Conservation (phyloP, 176 grass and related monocot genomes). For the Oryza longistaminata region DNA sequence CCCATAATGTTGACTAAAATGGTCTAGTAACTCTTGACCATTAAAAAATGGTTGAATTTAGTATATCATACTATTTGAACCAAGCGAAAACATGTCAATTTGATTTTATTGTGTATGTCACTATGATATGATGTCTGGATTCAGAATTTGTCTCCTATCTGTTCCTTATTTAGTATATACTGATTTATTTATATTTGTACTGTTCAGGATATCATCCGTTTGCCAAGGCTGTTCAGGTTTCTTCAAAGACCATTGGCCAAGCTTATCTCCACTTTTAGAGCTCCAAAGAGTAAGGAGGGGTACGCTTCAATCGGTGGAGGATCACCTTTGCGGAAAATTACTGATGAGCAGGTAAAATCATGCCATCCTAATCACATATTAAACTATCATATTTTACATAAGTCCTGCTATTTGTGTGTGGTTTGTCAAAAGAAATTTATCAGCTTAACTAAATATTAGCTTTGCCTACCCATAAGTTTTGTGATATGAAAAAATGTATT, state of each 20-base stretch:
- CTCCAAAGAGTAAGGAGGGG: constrained; percentile 97
- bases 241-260: constrained; percentile 96
- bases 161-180: too few species aligned
- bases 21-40: not conserved
- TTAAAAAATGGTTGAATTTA: not conserved
- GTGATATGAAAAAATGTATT: constrained; percentile 3
- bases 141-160: not conserved
- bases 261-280: constrained; percentile 81
- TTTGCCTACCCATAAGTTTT: not conserved
- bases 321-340: constrained; percentile 91
- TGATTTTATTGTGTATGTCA: not conserved
- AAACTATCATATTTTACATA: too few species aligned
- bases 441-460: not conserved
- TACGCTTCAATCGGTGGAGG: constrained; percentile 98
- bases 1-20: not conserved
- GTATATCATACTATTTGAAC: not conserved
- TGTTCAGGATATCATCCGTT: constrained; percentile 86
- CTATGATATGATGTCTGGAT: not conserved
- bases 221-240: constrained; percentile 91
- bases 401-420: too few species aligned
- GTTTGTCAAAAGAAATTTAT: not conserved
- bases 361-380: not conserved
- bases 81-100: not conserved
- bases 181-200: not conserved
- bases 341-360: constrained; percentile 83